These are phyloP conservation scores for Diaporthe batatas DNA, from an alignment of 2,329 filamentous ascomycete species.

Conservation along the genomic window DNA sequence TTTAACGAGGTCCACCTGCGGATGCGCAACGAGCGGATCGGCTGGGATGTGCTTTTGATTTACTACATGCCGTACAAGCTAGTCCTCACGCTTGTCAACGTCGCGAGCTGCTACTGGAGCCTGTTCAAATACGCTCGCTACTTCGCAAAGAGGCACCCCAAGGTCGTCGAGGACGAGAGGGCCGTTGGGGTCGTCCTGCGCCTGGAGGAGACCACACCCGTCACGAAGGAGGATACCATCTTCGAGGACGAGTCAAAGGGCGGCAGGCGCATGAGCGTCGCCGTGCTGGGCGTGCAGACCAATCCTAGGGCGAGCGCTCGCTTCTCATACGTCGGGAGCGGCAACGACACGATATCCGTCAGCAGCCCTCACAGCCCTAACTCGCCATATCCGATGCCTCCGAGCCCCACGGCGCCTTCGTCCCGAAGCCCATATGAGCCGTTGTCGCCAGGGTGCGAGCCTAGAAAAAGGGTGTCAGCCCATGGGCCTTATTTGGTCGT, in stretches of 20 bases:
- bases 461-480: constrained; percentile 12
- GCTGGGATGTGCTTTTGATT: constrained; percentile 52
- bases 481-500: constrained; percentile 1
- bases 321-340: constrained; percentile 23
- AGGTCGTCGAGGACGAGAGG: constrained; percentile 59
- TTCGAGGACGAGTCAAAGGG: constrained; percentile 10
- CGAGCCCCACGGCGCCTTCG: background rate
- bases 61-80: constrained; percentile 62
- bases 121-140: constrained; percentile 60
- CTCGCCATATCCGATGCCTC: background rate
- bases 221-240: constrained; percentile 1
- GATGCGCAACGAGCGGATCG: constrained; percentile 57
- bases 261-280: constrained; percentile 22
- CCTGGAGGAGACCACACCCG: constrained; percentile 42
- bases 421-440: background rate
- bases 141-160: constrained; percentile 61
- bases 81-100: constrained; percentile 58
- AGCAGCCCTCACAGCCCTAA: background rate
- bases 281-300: background rate
- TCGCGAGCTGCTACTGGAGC: constrained; percentile 56
- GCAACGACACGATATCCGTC: constrained; percentile 10
- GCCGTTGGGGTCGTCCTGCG: constrained; percentile 44
- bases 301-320: constrained; percentile 13
- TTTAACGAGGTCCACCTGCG: constrained; percentile 64
- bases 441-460: background rate